phyloP scores from a whole-genome alignment of 441 rosid genomes.

The Euphorbia celastroides region DNA sequence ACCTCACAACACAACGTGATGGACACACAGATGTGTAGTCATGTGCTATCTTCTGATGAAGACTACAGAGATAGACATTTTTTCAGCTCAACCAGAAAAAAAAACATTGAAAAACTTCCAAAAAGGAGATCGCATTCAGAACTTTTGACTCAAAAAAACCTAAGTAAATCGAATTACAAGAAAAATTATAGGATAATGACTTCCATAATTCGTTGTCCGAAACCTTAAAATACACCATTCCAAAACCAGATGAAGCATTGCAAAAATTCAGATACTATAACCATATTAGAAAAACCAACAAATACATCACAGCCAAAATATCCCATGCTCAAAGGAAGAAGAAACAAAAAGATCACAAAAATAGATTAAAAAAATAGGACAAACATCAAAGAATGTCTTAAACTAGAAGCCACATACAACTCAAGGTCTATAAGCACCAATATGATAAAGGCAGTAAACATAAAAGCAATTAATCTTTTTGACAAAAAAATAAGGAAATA shows the following conservation, averaged over 20 bases:
- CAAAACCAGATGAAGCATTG: not conserved
- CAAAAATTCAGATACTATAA: not conserved
- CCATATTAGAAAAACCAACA: not conserved
- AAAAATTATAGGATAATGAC: not conserved
- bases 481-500: not conserved
- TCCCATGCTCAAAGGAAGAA: not conserved
- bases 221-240: not conserved
- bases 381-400: not conserved
- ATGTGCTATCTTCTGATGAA: too few species aligned
- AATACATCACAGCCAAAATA: not conserved
- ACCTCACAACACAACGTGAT: too few species aligned
- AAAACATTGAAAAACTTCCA: too few species aligned
- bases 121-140: too few species aligned
- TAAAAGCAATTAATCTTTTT: not conserved
- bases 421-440: not conserved
- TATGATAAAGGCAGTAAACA: not conserved
- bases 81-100: not conserved
- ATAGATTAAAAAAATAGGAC: not conserved
- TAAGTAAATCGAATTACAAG: constrained; percentile 9
- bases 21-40: too few species aligned
- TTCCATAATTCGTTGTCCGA: not conserved
- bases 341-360: not conserved
- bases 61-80: not conserved
- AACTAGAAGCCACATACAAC: constrained; percentile 1
- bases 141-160: constrained; percentile 4